Conservation (phyloP, 164 flowering plant genomes). For the Paratinospora sagittata region DNA sequence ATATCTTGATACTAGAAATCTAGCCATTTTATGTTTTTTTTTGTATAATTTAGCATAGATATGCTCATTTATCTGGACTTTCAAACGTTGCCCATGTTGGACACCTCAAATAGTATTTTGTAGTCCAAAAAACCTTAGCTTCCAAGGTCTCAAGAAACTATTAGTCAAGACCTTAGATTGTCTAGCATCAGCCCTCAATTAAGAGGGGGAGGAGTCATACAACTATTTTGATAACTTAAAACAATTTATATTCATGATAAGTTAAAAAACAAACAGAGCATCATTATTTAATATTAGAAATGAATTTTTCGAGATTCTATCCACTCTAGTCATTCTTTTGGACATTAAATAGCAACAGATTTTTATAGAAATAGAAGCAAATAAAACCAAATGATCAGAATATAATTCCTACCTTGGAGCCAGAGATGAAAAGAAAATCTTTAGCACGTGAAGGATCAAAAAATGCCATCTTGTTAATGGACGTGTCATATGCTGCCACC, state of each 20-base stretch:
- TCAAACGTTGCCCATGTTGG: neutral
- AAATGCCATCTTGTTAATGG: constrained; percentile 79
- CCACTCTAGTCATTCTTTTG: neutral
- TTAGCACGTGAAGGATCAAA: constrained; percentile 83
- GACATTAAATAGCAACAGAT: neutral
- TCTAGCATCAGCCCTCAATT: neutral
- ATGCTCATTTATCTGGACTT: neutral
- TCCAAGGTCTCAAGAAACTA: neutral
- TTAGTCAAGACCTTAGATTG: neutral
- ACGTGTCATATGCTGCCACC: constrained; percentile 93
- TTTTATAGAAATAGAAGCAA: neutral
- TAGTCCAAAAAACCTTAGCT: neutral
- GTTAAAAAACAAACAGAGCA: neutral
- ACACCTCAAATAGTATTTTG: neutral
- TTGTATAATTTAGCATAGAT: neutral
- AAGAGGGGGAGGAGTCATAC: neutral
- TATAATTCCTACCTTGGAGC: constrained; percentile 63
- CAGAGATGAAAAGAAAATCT: constrained; percentile 93
- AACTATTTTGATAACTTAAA: neutral
- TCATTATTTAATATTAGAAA: neutral
- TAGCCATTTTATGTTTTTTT: neutral
- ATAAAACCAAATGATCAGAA: neutral
- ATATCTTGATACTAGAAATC: neutral
- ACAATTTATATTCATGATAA: neutral
- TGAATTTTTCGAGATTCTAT: neutral